A percentile compares a stretch with the other conserved stretches of the same genome.
Conservation (phyloP, 495 filamentous ascomycete species). For the Xylaria venustula region DNA sequence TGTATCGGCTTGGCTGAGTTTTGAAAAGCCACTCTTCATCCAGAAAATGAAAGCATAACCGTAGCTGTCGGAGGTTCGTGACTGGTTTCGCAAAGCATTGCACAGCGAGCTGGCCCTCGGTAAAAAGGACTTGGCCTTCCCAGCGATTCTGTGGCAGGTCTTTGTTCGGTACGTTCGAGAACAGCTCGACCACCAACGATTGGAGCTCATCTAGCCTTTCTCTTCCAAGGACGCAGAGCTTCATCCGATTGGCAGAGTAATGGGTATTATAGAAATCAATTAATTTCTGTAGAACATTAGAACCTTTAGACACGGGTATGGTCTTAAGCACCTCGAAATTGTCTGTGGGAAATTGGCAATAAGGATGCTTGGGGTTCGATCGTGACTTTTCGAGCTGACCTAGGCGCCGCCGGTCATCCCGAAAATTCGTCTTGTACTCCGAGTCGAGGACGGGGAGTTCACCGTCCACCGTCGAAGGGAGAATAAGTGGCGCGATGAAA, state of each 20-base stretch:
- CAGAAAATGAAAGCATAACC: constrained; percentile 83
- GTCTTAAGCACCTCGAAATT: constrained; percentile 88
- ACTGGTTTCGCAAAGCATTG: constrained; percentile 95
- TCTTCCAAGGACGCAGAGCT: constrained; percentile 84
- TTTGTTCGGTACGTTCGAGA: constrained; percentile 82
- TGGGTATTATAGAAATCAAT: constrained; percentile 88
- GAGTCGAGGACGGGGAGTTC: constrained; percentile 94
- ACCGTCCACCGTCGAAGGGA: constrained; percentile 84
- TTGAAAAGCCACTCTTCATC: constrained; percentile 85
- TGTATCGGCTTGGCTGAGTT: constrained; percentile 82
- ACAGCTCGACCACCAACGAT: constrained; percentile 83
- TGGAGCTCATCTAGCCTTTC: constrained; percentile 86
- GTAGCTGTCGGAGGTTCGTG: constrained; percentile 85
- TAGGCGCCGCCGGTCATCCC: constrained; percentile 89
- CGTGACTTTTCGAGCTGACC: constrained; percentile 89
- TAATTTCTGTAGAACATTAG: constrained; percentile 89
- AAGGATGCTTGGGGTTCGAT: constrained; percentile 87
- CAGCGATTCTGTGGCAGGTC: constrained; percentile 77
- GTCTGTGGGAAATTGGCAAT: constrained; percentile 92
- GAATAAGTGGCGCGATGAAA: constrained; percentile 88
- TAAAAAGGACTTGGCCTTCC: constrained; percentile 70
- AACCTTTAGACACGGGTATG: constrained; percentile 72
- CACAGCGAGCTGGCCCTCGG: constrained; percentile 64
- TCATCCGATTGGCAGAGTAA: constrained; percentile 95
- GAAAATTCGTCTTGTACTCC: constrained; percentile 98